Base-by-base conservation (phyloP, 164 flowering plant species). In the Magnolia sinica region DNA sequence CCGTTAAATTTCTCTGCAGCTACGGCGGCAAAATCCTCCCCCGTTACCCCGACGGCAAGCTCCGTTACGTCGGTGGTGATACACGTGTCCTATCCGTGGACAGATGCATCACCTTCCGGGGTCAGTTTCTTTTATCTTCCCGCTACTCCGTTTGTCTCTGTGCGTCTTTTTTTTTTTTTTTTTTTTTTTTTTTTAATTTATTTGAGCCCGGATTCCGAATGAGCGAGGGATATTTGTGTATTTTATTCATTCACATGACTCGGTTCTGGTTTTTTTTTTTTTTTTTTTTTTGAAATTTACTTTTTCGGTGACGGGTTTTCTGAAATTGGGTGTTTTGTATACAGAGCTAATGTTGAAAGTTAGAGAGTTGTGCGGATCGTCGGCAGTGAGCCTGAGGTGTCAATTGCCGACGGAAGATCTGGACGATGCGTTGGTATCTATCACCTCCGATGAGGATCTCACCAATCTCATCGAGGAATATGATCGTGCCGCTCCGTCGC, bases 1-100 rank as follows among this genome's bases (percentile, higher is more conserved):
- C 90, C 72, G 77, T 92, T 68, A 95, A 95, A 77, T 90, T 92
- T 76, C 90, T 93, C 75, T 92, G 92, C 79, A 95, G 98, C 79
- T 95, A 95, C 76, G 97, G 95, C 82, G 99, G 99, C 78, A 91
- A 84, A 80, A 95, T 95, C 74, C 87, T 91, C 31, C 99, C 99
- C 50, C 97, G 98, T 79, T 75, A 85, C 63, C 85, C 97, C 55
- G 98, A 95, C 83, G 95, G 96, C 70, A 91, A 87, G 78, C 99
- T 95, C 83, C 97, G 99, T 73, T 95, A 95, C 79, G 82, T 80
- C 51, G 99, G 99, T 49, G 99, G 99, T 19, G 85, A 89, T 19
- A 95, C 95, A 59, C 89, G 99, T 27, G 91, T 95, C 67, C 90
- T 95, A 63, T 81, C 98, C 79, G 92, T 95, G 37, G 79, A 86